A percentile compares a stretch with the other conserved stretches of the same genome.
phyloP scores from a whole-genome alignment of 495 filamentous ascomycete genomes.

The Copromyces sp. region DNA sequence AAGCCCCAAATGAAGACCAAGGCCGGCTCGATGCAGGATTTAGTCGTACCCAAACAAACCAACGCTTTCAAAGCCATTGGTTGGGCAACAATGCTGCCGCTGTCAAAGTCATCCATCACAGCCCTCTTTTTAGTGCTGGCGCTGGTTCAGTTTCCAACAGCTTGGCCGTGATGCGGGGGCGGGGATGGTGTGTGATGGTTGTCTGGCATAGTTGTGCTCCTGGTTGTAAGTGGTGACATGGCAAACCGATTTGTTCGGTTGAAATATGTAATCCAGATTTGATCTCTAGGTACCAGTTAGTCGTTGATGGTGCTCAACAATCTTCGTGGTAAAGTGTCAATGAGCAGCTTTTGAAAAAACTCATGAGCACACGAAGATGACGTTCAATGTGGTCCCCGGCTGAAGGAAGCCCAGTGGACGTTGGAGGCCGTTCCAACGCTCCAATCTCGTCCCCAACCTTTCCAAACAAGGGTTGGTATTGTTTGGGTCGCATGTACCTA shows the following conservation, averaged over 20 bases:
- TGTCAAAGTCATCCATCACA: not conserved
- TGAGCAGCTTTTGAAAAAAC: not conserved
- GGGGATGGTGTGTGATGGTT: not conserved
- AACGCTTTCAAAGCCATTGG: not conserved
- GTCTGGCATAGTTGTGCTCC: not conserved
- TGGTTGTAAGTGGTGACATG: not conserved
- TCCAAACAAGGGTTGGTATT: not conserved
- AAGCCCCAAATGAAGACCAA: not conserved
- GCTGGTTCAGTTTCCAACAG: not conserved
- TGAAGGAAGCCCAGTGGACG: not conserved
- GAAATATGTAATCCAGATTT: not conserved
- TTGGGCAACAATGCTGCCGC: not conserved
- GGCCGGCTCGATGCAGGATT: not conserved
- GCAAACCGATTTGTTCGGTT: not conserved
- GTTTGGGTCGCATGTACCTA: not conserved
- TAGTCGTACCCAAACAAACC: not conserved
- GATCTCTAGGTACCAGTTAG: not conserved
- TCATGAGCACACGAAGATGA: not conserved
- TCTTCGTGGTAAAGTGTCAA: not conserved
- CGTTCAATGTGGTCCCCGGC: not conserved
- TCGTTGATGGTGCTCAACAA: not conserved
- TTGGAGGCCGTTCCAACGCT: not conserved
- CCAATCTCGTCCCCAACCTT: not conserved
- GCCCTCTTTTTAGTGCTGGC: not conserved
- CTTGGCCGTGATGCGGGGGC: not conserved